These are phyloP conservation scores for Hydnomerulius pinastri DNA, from an alignment of 768 basidiomycete species.

Conservation along the genomic window DNA sequence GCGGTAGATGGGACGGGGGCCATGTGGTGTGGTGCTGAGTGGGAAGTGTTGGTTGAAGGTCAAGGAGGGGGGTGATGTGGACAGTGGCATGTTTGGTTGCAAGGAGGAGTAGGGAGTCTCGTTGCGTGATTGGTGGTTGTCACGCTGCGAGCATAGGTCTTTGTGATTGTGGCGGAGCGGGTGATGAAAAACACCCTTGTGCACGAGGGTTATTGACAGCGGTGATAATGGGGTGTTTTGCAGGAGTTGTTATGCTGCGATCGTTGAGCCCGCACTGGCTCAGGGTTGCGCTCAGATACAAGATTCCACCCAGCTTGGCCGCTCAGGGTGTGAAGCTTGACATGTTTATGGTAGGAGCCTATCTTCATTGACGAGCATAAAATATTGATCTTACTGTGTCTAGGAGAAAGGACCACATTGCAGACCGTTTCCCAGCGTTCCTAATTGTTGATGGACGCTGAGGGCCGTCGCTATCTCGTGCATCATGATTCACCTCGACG, in stretches of 20 bases:
- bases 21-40: background rate
- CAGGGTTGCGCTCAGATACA: background rate
- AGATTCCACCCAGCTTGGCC: background rate
- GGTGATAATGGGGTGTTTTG: conserved; percentile 5
- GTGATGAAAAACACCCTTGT: no score
- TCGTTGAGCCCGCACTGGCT: conserved; percentile 7
- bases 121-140: conserved; percentile 10
- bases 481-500: conserved; percentile 1
- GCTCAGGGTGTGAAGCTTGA: background rate
- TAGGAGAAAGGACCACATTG: background rate
- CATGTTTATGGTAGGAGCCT: conserved; percentile 15
- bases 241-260: background rate
- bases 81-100: no score
- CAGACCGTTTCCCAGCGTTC: conserved; percentile 3
- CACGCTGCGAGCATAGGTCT: conserved; percentile 9
- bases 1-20: conserved; percentile 11
- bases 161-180: conserved; percentile 1
- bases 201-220: conserved; percentile 10
- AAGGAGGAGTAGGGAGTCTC: background rate
- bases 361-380: background rate
- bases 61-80: conserved; percentile 3
- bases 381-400: conserved; percentile 6
- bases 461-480: background rate
- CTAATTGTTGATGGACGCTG: no score
- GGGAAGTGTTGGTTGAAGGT: background rate